Base-by-base conservation (phyloP, 805 yeast species). In the Myxozyma vanderwaltii region DNA sequence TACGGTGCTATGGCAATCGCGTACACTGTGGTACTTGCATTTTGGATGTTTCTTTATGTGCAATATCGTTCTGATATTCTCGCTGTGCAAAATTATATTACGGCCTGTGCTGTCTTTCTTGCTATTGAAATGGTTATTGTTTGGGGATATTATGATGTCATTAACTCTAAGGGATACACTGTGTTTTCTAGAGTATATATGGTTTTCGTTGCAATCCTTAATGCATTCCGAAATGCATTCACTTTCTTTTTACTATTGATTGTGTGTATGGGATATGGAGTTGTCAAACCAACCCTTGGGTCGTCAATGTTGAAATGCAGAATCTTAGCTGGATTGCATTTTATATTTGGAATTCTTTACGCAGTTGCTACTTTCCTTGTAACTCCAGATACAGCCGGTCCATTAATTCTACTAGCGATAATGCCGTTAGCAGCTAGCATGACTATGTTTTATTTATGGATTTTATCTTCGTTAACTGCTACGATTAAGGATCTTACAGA, bases 211-310 rank as follows among this genome's bases (percentile, higher is more conserved):
- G 86, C 97, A 1, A 72, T 89, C 33, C 75, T 92, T 72, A 89
- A 90, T 71, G 84, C 96, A 1, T 83, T 84, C 67, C 88, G 94
- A 69, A 81, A 89, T 53, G 86, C 97, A 0, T 89, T 90, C 72
- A 88, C 97, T 6, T 87, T 92, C 74, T 94, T 92, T 76, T 76
- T 94, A 68, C 78, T 94, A 56, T 78, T 92, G 64, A 86, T 90
- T 68, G 92, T 94, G 56, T 81, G 95, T 13, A 78, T 91, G 65
- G 99, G 99, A 41, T 94, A 91, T 74, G 97, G 98, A 63, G 91
- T 94, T 49, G 98, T 94, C 51, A 66, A 64, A 44, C 91, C 96
- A 47, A 86, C 91, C 63, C 80, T 94, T 61, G 88, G 91, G 48
- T 82, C 83, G 72, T 82, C 83, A 56, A 89, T 94, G 96, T 77